Percentiles rank a stretch among this genome's conserved stretches.
phyloP scores from a whole-genome alignment of 305 asterid genomes.

The Fraxinus platypoda region DNA sequence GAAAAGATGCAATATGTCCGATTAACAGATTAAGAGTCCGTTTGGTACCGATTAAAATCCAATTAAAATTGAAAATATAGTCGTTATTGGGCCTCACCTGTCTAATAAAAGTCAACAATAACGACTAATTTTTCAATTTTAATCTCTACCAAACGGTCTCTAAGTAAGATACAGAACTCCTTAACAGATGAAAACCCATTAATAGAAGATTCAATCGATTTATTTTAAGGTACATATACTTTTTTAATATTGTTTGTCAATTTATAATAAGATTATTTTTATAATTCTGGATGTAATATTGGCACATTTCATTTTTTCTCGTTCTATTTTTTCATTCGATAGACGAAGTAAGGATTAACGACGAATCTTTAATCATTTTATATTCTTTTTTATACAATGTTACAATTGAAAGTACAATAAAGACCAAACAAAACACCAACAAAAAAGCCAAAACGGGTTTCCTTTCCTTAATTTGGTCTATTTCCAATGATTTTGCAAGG shows the following conservation, averaged over 20 bases:
- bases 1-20: neutral
- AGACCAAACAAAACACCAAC: neutral
- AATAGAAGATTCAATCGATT: neutral
- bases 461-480: neutral
- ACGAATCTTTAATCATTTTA: neutral
- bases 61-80: too few species aligned
- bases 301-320: neutral
- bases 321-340: neutral
- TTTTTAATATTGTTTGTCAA: neutral
- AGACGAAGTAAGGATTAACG: neutral
- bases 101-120: too few species aligned
- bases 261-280: too few species aligned
- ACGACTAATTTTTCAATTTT: too few species aligned
- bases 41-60: too few species aligned
- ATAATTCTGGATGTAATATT: too few species aligned
- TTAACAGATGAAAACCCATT: neutral
- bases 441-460: neutral
- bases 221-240: neutral
- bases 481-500: constrained; percentile 13
- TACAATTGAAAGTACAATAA: neutral
- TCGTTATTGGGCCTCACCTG: too few species aligned
- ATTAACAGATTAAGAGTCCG: too few species aligned
- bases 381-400: too few species aligned
- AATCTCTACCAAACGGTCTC: too few species aligned
- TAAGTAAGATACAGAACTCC: neutral